Percentiles rank a stretch among this genome's conserved stretches.
Conservation (phyloP, 2,329 filamentous ascomycete species). For the Alternaria conjuncta region DNA sequence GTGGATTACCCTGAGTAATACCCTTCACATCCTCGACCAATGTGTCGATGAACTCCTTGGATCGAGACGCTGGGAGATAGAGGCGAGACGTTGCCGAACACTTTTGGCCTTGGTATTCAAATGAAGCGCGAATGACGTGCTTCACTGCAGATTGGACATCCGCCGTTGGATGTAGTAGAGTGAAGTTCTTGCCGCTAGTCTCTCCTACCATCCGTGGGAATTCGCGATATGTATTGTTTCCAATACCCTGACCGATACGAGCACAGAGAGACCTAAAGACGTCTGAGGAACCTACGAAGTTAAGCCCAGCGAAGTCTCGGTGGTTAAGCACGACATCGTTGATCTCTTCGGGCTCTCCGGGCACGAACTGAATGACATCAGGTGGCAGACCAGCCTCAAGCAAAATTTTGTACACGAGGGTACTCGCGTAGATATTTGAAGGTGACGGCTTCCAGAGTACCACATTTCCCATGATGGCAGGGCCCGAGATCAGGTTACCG, state of each 20-base stretch:
- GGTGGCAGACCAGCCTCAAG: conserved; percentile 88
- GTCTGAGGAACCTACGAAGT: conserved; percentile 89
- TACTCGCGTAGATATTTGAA: conserved; percentile 82
- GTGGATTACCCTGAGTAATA: conserved; percentile 71
- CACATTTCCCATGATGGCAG: conserved; percentile 89
- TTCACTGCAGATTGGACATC: conserved; percentile 78
- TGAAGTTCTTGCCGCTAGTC: conserved; percentile 92
- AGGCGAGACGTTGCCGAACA: conserved; percentile 81
- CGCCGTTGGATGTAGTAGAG: conserved; percentile 76
- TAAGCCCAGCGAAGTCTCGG: conserved; percentile 82
- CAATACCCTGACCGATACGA: conserved; percentile 79
- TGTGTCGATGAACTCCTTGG: conserved; percentile 70
- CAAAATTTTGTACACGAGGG: conserved; percentile 85
- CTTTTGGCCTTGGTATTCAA: conserved; percentile 90
- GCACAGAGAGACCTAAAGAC: conserved; percentile 89
- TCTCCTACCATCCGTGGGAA: conserved; percentile 89
- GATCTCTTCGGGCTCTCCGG: conserved; percentile 82
- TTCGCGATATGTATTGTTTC: conserved; percentile 77
- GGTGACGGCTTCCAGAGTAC: conserved; percentile 95
- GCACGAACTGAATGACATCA: conserved; percentile 90
- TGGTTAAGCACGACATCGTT: conserved; percentile 77
- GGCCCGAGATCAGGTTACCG: conserved; percentile 80
- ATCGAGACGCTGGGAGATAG: conserved; percentile 77
- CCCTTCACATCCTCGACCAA: conserved; percentile 70
- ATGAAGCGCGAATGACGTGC: conserved; percentile 82